These are phyloP conservation scores for Lodderomyces parapsilosis DNA, from an alignment of 1,139 yeast species.

Conservation along the genomic window DNA sequence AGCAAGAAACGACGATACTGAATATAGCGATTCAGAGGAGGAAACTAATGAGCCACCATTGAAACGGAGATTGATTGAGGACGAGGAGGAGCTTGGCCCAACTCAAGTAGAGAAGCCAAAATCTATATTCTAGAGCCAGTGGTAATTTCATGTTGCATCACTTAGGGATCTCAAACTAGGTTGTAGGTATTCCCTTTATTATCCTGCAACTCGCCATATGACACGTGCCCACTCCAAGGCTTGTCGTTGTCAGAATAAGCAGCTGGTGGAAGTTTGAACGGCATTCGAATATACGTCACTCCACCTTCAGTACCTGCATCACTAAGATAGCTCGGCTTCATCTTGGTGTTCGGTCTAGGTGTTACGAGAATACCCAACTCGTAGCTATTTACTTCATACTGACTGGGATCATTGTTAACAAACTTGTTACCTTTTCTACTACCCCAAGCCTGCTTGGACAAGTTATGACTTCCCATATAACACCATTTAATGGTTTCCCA, in stretches of 20 bases:
- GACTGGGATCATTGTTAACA: conserved; percentile 16
- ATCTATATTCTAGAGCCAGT: conserved; percentile 35
- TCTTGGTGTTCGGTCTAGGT: conserved; percentile 17
- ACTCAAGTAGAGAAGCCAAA: conserved; percentile 36
- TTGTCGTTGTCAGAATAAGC: conserved; percentile 38
- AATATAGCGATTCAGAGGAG: conserved; percentile 23
- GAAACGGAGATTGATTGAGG: conserved; percentile 15
- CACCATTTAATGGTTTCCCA: conserved; percentile 59
- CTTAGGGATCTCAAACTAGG: no score
- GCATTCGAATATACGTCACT: conserved; percentile 43
- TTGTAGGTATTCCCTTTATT: conserved; percentile 21
- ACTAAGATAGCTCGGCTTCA: conserved; percentile 41
- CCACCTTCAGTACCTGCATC: conserved; percentile 24
- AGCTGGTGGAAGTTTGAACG: conserved; percentile 52
- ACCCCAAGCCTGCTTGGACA: conserved; percentile 75
- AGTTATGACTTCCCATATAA: conserved; percentile 63
- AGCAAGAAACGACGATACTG: conserved; percentile 21
- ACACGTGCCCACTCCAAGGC: conserved; percentile 46
- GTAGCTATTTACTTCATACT: conserved; percentile 38
- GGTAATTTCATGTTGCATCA: no score
- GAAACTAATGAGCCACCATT: conserved; percentile 9
- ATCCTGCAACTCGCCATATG: conserved; percentile 23
- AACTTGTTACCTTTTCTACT: conserved; percentile 24
- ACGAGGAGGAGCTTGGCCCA: conserved; percentile 29
- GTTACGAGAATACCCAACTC: conserved; percentile 58